Base-by-base conservation (phyloP, 192 early-diverging fungal species). In the Umbelopsis sp. region DNA sequence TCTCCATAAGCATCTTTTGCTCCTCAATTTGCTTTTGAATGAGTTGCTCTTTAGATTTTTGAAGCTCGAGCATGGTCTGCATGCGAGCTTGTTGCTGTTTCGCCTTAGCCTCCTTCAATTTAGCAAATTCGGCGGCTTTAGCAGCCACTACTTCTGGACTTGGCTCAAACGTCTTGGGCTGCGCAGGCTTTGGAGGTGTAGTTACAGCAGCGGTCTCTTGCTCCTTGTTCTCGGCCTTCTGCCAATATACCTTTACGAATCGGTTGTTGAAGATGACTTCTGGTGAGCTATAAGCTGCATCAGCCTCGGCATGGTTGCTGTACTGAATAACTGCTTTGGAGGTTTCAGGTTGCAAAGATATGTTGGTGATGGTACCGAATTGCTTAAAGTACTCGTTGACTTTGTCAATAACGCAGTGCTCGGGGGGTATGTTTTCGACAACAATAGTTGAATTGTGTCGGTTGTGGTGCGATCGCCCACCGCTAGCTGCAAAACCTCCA, bases 191-290 rank as follows among this genome's bases (percentile, higher is more conserved):
- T 15, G 75, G 27, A 9, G 51, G 27, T 30, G 49, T 5, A 45
- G 33, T 61, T 3, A 65, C 72, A 21, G 74, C 64, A 25, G 66
- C 73, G 3, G 65, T 64, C 10, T 69, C 71, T 22, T 75, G 67
- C 30, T 68, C 68, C 41, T 79, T 69, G 21, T 76, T 22, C 10
- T 86, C 85, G 41, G 80, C 82, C 12, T 81, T 81, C 37, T 87
- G 78, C 90, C 91, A 94, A 74, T 86, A 94, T n/a, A 95, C 87
- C 68, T 91, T 92, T 51, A 95, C 93, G 70, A 95, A 95, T 22
- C 93, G 86, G 74, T 95, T 95, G 20, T 83, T 90, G 80, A 95
- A 95, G 44, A 95, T 91, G 11, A 88, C 83, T 16, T 92, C 90
- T 4, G 93, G 93, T 21, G 86, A 90, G 46, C 81, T 82, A 64